Evolutionary conservation across 2,329 filamentous ascomycete species (phyloP).

Genomic region (Pyrenophora teres): DNA sequence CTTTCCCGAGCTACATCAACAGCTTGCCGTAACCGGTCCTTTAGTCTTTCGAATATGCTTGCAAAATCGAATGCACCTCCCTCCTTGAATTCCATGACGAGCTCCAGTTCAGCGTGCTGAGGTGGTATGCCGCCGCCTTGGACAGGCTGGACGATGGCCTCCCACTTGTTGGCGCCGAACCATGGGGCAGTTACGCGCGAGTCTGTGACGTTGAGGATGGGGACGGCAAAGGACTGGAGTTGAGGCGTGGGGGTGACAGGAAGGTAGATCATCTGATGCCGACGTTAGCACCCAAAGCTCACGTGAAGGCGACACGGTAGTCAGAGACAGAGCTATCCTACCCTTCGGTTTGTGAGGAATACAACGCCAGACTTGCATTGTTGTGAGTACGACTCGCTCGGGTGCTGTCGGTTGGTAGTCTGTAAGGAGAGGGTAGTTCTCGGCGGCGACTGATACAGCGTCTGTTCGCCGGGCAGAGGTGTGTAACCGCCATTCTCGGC

Average conservation of each 20-base stretch:
- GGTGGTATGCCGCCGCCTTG: conserved; percentile 80
- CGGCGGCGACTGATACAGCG: conserved; percentile 78
- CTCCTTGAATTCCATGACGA: conserved; percentile 90
- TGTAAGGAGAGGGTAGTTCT: conserved; percentile 78
- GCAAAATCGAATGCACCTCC: conserved; percentile 95
- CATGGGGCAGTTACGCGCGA: conserved; percentile 85
- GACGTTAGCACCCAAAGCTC: conserved; percentile 6
- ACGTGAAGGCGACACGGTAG: background rate
- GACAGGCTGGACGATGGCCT: conserved; percentile 77
- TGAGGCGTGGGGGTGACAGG: conserved; percentile 68
- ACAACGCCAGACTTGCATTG: conserved; percentile 76
- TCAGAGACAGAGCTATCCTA: conserved; percentile 51
- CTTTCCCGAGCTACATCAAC: conserved; percentile 74
- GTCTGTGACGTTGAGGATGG: conserved; percentile 85
- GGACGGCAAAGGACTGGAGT: conserved; percentile 86
- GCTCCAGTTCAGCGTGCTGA: conserved; percentile 72
- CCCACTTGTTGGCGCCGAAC: conserved; percentile 93
- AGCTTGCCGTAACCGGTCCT: conserved; percentile 80
- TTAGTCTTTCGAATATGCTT: conserved; percentile 78
- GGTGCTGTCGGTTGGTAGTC: conserved; percentile 68
- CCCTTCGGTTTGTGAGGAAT: conserved; percentile 84
- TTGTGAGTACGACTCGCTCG: conserved; percentile 66
- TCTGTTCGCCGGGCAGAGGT: conserved; percentile 80
- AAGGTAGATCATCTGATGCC: conserved; percentile 80
- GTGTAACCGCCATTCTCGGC: conserved; percentile 74